Base-by-base conservation (phyloP, 768 basidiomycete species). In the Porpolomopsis calyptriformis region DNA sequence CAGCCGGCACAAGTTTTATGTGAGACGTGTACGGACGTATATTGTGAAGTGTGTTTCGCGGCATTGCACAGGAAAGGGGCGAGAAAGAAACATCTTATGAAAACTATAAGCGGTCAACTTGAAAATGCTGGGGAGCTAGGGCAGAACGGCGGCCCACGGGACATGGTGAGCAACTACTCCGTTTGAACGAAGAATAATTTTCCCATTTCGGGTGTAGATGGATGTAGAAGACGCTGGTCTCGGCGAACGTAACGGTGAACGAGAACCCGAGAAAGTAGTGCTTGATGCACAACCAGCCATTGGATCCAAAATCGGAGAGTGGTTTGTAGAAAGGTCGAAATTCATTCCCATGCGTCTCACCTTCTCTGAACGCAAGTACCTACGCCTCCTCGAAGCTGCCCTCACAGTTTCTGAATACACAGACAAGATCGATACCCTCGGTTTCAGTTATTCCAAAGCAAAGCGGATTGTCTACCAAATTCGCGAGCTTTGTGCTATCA, bases 401-500 rank as follows among this genome's bases (percentile, higher is more conserved):
- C 73, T 91, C 33, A 76, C 76, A 40, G 86, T 88, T 29, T 86
- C 83, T 12, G 88, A 91, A 59, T 90, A 90, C 58, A 91, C 88
- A 35, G 88, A 91, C 69, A 88, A 87, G 59, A 85, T 90, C 25
- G 88, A 91, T 64, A 86, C 82, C 40, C 63, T 89, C 33, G 77
- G 82, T 2, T 89, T 79, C 49, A 78, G 82, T 4, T 65, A 84
- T 25, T 83, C 82, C 23, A 91, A 89, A 59, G 76, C 86, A n/a
- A 88, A 87, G 58, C 77, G 88, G 6, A 87, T 90, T 36, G 88
- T 91, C 2, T 73, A 82, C 45, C 88, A 90, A 58, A 88, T 91
- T 53, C 77, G 84, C 27, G 88, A 90, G 57, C 71, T 91, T 2
- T 91, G 88, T 53, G 83, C 88, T 2, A 88, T 91, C 56, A 77